Evolutionary conservation across 352 stramenopile species (phyloP).

Genomic region (Pythium phragmitis): DNA sequence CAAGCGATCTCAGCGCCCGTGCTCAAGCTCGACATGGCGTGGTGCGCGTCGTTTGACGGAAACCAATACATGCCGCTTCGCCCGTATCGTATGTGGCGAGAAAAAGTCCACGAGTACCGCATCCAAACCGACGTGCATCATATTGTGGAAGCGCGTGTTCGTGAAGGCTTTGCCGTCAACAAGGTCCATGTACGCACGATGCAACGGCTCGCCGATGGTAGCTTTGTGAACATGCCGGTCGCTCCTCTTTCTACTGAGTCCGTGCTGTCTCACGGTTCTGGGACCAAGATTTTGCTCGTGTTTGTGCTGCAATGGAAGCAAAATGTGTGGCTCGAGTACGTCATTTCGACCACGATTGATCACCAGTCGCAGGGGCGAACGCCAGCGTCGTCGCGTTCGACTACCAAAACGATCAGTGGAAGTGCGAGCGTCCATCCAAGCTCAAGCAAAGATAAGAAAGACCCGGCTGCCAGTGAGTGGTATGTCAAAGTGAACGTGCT

Average conservation of each 20-base stretch:
- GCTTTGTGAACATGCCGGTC: constrained; percentile 15
- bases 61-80: constrained; percentile 59
- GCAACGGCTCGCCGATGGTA: constrained; percentile 27
- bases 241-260: neutral
- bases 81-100: constrained; percentile 83
- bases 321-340: constrained; percentile 89
- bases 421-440: neutral
- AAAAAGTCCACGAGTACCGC: constrained; percentile 88
- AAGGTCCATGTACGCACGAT: constrained; percentile 55
- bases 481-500: constrained; percentile 88
- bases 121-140: constrained; percentile 80
- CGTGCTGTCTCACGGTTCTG: neutral
- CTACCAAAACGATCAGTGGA: constrained; percentile 3
- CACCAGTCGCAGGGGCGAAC: constrained; percentile 13
- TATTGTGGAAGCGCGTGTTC: constrained; percentile 77
- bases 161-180: constrained; percentile 85
- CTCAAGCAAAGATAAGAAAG: constrained; percentile 18
- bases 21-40: constrained; percentile 64
- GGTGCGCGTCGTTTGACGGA: constrained; percentile 71
- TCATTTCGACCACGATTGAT: constrained; percentile 70
- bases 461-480: constrained; percentile 50
- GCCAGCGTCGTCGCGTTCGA: neutral
- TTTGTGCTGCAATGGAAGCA: constrained; percentile 89
- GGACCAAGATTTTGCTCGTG: constrained; percentile 74
- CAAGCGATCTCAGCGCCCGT: constrained; percentile 66